Evolutionary conservation across 305 asterid species (phyloP), one percentile per base, ranked within the genome.

Genomic region (Ilex paraguariensis): DNA sequence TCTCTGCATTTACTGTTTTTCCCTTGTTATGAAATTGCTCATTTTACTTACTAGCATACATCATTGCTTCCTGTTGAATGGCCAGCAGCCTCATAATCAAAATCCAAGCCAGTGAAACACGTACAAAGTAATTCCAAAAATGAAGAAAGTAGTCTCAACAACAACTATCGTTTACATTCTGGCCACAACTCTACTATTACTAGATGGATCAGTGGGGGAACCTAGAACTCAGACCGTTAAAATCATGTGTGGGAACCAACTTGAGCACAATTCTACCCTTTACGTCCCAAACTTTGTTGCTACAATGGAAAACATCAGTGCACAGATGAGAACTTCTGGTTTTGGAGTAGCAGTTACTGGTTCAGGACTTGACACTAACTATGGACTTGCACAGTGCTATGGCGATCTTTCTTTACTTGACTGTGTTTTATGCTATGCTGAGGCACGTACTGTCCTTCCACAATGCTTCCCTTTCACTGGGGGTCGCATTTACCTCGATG

Each of bases 371-470:
- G 87, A 81, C 57, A 40, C 67, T 5, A 68, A 70, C 73, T 80
- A 77, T n/a, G 87, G 77, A 5, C 13, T 84, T 9, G 88, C 82
- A 13, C 92, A 84, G 42, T 87, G 95, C 81, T 81, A 87, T 56
- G 82, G 90, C 1, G 90, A 87, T 54, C 92, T 87, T 52, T 81
- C 90, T 0, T 68, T 36, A 14, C 71, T 65, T 4, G 92, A 87
- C 60, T 84, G 92, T 30, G 78, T 73, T 3, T 30, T 76, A 46
- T 87, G 95, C 75, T 81, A 80, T 17, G 86, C 84, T 3, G 80
- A 79, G 28, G 83, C 82, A 16, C 83, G 90, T 2, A 82, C 84
- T 0, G 45, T 72, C 3, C 75, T 82, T 4, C 85, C 92, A n/a
- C 81, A 63, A 63, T 84, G 95, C 75, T 79, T 71, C 31, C 88